A percentile compares a stretch with the other conserved stretches of the same genome.
Evolutionary conservation across 1,284 basidiomycete species (phyloP).

Genomic region (Heterobasidion annosum): DNA sequence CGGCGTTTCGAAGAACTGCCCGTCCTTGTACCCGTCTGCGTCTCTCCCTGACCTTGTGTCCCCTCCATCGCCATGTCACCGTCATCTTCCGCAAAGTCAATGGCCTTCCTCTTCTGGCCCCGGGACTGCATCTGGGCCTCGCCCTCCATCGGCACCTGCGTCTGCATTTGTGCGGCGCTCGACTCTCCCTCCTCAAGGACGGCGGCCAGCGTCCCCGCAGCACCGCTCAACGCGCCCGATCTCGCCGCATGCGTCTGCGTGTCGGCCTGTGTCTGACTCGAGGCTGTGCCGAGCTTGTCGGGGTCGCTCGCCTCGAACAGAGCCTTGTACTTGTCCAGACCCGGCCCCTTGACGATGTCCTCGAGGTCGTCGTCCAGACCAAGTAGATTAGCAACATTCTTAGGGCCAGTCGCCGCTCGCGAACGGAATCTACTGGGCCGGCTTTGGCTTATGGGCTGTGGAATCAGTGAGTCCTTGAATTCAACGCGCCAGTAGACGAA

Average conservation of each 20-base stretch:
- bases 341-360: slow-evolving; percentile 36
- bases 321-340: slow-evolving; percentile 57
- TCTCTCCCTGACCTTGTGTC: slow-evolving; percentile 1
- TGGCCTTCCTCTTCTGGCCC: slow-evolving; percentile 29
- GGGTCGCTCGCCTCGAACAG: slow-evolving; percentile 63
- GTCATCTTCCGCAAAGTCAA: slow-evolving; percentile 24
- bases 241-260: slow-evolving; percentile 1
- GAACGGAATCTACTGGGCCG: background rate
- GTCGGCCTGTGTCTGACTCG: slow-evolving; percentile 23
- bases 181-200: slow-evolving; percentile 50
- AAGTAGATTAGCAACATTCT: slow-evolving; percentile 7
- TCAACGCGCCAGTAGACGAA: background rate
- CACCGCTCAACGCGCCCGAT: background rate
- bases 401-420: background rate
- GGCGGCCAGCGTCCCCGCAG: slow-evolving; percentile 17
- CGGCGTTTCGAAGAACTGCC: slow-evolving; percentile 25
- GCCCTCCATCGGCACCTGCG: slow-evolving; percentile 6
- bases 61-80: slow-evolving; percentile 9
- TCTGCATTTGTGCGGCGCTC: background rate
- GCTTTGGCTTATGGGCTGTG: background rate
- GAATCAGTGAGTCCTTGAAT: background rate
- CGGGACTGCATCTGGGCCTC: slow-evolving; percentile 16
- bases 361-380: slow-evolving; percentile 14
- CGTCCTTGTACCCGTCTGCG: slow-evolving; percentile 1
- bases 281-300: slow-evolving; percentile 20